A percentile compares a stretch with the other conserved stretches of the same genome.
Conservation (phyloP, 2,329 filamentous ascomycete species). For the Colletotrichum phormii region DNA sequence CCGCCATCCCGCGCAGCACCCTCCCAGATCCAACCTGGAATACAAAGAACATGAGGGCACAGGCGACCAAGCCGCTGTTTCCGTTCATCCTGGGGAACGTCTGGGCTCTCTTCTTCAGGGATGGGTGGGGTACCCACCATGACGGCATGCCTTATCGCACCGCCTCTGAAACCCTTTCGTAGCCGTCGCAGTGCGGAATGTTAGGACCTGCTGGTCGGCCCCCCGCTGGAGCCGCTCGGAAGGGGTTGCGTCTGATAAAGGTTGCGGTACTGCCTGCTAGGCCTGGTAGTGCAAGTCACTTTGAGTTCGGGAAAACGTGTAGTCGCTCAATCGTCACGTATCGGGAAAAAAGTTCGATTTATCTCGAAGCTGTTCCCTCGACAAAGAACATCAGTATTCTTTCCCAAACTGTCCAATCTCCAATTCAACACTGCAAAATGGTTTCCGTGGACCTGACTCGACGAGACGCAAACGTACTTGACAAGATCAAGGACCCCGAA, state of each 20-base stretch:
- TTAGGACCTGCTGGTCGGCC: background rate
- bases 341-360: background rate
- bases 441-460: conserved; percentile 61
- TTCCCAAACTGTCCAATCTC: background rate
- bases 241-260: conserved; percentile 14
- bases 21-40: background rate
- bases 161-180: conserved; percentile 31
- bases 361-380: background rate
- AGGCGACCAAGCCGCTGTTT: conserved; percentile 20
- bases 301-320: background rate
- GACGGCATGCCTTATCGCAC: conserved; percentile 9
- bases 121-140: conserved; percentile 16
- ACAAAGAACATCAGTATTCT: background rate
- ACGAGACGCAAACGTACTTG: conserved; percentile 71
- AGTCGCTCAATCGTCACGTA: background rate
- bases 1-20: conserved; percentile 13
- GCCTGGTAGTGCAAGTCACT: background rate
- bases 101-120: background rate
- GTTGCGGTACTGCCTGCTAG: background rate
- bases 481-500: conserved; percentile 76
- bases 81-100: conserved; percentile 17
- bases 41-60: background rate
- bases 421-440: conserved; percentile 51
- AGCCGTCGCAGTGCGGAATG: conserved; percentile 37
- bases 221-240: conserved; percentile 3